Percentiles rank a stretch among this genome's conserved stretches.
These are phyloP conservation scores for Exophiala alcalophila DNA, from an alignment of 2,329 filamentous ascomycete genomes.

Conservation along the genomic window DNA sequence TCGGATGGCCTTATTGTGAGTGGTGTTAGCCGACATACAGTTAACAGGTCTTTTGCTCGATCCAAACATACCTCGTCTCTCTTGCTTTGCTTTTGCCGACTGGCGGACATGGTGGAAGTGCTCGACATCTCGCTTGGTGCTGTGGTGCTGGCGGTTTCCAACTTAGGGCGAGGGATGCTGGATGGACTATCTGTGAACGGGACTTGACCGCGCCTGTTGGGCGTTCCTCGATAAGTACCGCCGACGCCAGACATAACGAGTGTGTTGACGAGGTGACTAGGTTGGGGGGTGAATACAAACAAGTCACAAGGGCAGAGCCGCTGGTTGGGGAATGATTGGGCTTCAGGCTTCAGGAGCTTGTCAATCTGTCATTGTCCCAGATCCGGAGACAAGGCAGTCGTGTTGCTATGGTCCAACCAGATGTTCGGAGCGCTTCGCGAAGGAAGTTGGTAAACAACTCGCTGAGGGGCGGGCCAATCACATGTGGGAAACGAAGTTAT, in stretches of 20 bases:
- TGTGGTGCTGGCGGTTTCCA: slow-evolving; percentile 45
- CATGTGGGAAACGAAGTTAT: too few species aligned
- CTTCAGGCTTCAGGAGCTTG: too few species aligned
- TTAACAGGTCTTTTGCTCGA: slow-evolving; percentile 23
- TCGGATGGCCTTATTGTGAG: slow-evolving; percentile 72
- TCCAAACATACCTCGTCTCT: slow-evolving; percentile 81
- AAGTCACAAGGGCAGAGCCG: too few species aligned
- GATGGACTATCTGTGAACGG: slow-evolving; percentile 57
- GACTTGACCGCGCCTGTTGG: slow-evolving; percentile 52
- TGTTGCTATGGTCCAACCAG: too few species aligned
- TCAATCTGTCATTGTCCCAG: too few species aligned
- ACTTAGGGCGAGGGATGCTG: slow-evolving; percentile 60
- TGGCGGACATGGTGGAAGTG: slow-evolving; percentile 77
- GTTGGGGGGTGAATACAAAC: too few species aligned
- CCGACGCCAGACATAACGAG: slow-evolving; percentile 29
- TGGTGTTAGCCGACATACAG: slow-evolving; percentile 21
- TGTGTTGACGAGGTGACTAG: too few species aligned
- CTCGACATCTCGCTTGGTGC: slow-evolving; percentile 52
- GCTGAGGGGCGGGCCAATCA: too few species aligned
- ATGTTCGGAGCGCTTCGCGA: too few species aligned
- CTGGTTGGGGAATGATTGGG: too few species aligned
- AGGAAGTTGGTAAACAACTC: too few species aligned
- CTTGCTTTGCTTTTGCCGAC: slow-evolving; percentile 93
- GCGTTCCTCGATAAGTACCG: slow-evolving; percentile 59
- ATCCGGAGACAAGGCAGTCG: too few species aligned